Base-by-base conservation (phyloP, 1,284 basidiomycete genomes). In the Austroboletus niveus region DNA sequence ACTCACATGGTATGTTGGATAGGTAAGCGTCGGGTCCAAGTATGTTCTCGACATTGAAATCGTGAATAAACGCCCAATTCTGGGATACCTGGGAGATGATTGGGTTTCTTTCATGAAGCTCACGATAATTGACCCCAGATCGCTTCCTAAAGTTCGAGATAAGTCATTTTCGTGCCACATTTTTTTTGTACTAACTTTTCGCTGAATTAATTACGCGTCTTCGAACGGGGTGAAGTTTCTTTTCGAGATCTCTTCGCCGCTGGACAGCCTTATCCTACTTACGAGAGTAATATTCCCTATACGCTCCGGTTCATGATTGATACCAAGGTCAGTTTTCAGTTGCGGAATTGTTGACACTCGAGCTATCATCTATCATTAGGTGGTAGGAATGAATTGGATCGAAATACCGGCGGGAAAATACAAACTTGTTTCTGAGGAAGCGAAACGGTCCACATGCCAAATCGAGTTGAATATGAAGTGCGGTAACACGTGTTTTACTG, bases 301-400 rank as follows among this genome's bases (percentile, higher is more conserved):
- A 85, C 81, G 2, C 73, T 98, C 42, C 84, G 95, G 5, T 98
- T 97, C 69, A 98, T 98, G 94, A 94, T 98, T 56, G 95, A 98
- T 63, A 89, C 91, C 5, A 87, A 92, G 76, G 93, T 92, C 35
- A 3, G 59, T 59, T 22, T 29, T 49, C 20, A 45, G 29, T 34
- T 40, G 12, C 27, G 8, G 4, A 34, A 40, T 29, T 46, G 10
- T 48, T 2, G 6, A 45, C 6, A 32, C 27, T n/a, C 24, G 6
- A 2, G 32, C 35, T n/a, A 40, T 46, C 9, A n/a, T 9, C 42
- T 31, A 8, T 48, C 14, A 4, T 8, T 57, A 95, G 91, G 83
- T 98, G 22, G 86, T 94, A 41, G 94, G 94, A 4, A 98, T 98
- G 94, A 98, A 96, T 66, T 98, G 94, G 94, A 87, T 98, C 39